phyloP scores from a whole-genome alignment of 495 filamentous ascomycete species.

The Podospora anserina region DNA sequence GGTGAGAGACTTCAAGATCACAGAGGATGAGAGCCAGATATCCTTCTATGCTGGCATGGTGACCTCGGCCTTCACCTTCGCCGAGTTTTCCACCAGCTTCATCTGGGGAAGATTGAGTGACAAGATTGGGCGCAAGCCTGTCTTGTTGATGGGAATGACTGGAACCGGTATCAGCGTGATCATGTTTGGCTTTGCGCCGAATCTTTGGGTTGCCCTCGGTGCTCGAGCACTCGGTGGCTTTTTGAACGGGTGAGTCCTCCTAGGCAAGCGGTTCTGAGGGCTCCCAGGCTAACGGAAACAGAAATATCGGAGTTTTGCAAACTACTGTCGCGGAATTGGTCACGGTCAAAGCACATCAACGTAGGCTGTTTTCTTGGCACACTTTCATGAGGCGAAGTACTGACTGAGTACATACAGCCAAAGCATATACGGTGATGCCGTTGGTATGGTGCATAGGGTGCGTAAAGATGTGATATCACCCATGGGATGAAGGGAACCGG shows the following conservation, averaged over 20 bases:
- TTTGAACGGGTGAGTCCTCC: conserved; percentile 76
- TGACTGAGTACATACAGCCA: conserved; percentile 51
- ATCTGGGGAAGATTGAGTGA: conserved; percentile 94
- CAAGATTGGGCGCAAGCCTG: conserved; percentile 85
- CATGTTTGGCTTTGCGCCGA: conserved; percentile 87
- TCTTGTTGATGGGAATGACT: conserved; percentile 79
- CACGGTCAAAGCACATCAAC: conserved; percentile 86
- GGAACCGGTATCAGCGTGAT: conserved; percentile 94
- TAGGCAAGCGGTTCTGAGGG: neutral
- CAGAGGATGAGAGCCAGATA: conserved; percentile 72
- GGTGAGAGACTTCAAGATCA: conserved; percentile 87
- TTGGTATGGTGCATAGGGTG: conserved; percentile 95
- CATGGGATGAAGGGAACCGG: neutral
- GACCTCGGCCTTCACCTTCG: conserved; percentile 92
- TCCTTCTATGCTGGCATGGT: conserved; percentile 94
- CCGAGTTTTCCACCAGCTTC: conserved; percentile 85
- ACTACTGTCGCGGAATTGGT: conserved; percentile 93
- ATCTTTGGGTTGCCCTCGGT: conserved; percentile 75
- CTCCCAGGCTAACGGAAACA: conserved; percentile 30
- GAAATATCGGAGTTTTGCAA: conserved; percentile 88
- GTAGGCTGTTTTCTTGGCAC: conserved; percentile 44
- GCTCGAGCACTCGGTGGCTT: conserved; percentile 86
- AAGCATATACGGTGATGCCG: conserved; percentile 95
- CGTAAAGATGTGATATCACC: conserved; percentile 21
- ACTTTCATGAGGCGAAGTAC: conserved; percentile 16